Percentiles rank a stretch among this genome's conserved stretches.
Evolutionary conservation across 306 rosid species (phyloP).

Genomic region (Sesbania bispinosa): DNA sequence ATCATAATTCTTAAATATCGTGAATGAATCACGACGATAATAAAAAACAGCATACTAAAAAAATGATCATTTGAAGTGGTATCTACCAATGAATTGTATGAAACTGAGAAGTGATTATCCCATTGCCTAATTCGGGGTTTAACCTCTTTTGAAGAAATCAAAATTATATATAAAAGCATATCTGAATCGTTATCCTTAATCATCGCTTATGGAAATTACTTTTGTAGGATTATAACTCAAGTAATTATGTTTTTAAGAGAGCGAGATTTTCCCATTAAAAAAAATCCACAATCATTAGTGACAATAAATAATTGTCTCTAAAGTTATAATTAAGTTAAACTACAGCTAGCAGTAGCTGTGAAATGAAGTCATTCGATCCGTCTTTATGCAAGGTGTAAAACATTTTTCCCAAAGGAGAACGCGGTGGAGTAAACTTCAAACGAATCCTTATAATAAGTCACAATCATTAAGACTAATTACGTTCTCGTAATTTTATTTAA

Average conservation of each 20-base stretch:
- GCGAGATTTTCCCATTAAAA: background rate
- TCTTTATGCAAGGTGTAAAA: background rate
- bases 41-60: no score
- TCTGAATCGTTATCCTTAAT: background rate
- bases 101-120: no score
- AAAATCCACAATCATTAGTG: background rate
- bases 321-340: background rate
- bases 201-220: background rate
- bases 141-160: background rate
- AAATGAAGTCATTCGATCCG: background rate
- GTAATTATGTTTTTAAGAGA: background rate
- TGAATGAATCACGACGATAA: no score
- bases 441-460: background rate
- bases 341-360: background rate
- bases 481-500: background rate
- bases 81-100: no score
- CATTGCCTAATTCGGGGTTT: no score
- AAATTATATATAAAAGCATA: background rate
- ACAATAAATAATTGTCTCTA: background rate
- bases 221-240: background rate
- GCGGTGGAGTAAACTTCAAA: background rate
- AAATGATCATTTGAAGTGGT: no score
- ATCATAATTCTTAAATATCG: no score
- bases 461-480: background rate
- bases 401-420: background rate